Evolutionary conservation across 2,329 filamentous ascomycete genomes (phyloP).

Genomic region (Xylariaceae sp.): DNA sequence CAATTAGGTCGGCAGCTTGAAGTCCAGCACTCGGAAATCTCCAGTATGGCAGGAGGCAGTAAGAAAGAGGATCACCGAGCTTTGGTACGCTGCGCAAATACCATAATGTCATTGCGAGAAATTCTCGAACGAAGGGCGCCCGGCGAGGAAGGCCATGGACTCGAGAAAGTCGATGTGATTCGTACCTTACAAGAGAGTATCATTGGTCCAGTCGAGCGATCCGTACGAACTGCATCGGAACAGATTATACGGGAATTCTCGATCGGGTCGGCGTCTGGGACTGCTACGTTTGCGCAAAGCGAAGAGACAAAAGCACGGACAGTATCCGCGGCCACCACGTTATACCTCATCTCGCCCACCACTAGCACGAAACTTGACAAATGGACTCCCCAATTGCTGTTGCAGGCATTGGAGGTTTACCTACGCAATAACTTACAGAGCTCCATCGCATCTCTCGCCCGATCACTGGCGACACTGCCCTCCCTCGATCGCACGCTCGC

Average conservation of each 20-base stretch:
- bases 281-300: constrained; percentile 55
- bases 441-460: constrained; percentile 68
- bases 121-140: constrained; percentile 62
- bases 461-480: constrained; percentile 75
- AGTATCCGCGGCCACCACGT: constrained; percentile 66
- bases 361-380: constrained; percentile 47
- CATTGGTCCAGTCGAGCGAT: constrained; percentile 67
- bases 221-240: constrained; percentile 69
- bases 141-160: constrained; percentile 70
- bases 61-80: constrained; percentile 70
- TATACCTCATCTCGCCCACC: constrained; percentile 78
- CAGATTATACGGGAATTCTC: constrained; percentile 81
- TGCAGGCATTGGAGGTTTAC: constrained; percentile 75
- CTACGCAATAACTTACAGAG: constrained; percentile 76
- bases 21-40: constrained; percentile 72
- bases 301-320: constrained; percentile 74
- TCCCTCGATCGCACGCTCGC: constrained; percentile 75
- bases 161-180: constrained; percentile 71
- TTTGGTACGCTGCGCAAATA: constrained; percentile 77
- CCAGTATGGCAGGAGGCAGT: constrained; percentile 32
- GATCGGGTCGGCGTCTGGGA: constrained; percentile 50
- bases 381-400: constrained; percentile 65
- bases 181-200: constrained; percentile 66
- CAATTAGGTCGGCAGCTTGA: constrained; percentile 83
- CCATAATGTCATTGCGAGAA: constrained; percentile 70